Percentiles rank a stretch among this genome's conserved stretches.
These are phyloP conservation scores for Zymoseptoria ardabiliae DNA, from an alignment of 2,329 filamentous ascomycete genomes.

Conservation along the genomic window DNA sequence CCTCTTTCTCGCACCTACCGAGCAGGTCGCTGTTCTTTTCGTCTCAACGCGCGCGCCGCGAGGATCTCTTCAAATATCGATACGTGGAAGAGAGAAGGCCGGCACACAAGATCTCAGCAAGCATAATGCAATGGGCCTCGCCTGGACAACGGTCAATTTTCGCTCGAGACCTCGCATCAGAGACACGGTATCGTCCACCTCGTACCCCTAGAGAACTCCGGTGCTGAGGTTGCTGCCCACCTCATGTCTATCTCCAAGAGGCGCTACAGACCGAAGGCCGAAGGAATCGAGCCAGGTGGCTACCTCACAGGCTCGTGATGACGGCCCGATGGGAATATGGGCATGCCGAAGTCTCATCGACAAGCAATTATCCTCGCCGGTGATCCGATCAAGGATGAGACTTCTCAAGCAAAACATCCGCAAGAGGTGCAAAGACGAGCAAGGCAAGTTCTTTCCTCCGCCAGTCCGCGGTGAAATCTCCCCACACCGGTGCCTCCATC, in stretches of 20 bases:
- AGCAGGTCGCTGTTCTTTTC: no score
- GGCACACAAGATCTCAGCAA: no score
- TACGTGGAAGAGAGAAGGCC: no score
- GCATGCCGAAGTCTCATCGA: neutral
- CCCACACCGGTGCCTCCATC: neutral
- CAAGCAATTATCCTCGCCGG: neutral
- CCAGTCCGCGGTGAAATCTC: neutral
- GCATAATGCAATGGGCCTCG: no score
- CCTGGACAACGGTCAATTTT: no score
- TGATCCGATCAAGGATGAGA: neutral
- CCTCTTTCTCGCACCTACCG: neutral
- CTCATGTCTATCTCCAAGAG: neutral
- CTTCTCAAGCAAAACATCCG: neutral
- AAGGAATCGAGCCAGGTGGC: neutral
- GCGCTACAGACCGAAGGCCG: neutral
- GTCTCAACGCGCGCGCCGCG: no score
- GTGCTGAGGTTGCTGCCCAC: neutral
- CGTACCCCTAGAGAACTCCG: neutral
- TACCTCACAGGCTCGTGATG: neutral
- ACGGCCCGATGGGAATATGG: neutral
- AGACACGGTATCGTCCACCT: neutral
- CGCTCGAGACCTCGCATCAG: neutral
- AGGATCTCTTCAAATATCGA: no score
- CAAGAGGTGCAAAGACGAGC: neutral
- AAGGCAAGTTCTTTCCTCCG: neutral